Conservation (phyloP, 148 eudicot species). For the Polygonum aviculare region DNA sequence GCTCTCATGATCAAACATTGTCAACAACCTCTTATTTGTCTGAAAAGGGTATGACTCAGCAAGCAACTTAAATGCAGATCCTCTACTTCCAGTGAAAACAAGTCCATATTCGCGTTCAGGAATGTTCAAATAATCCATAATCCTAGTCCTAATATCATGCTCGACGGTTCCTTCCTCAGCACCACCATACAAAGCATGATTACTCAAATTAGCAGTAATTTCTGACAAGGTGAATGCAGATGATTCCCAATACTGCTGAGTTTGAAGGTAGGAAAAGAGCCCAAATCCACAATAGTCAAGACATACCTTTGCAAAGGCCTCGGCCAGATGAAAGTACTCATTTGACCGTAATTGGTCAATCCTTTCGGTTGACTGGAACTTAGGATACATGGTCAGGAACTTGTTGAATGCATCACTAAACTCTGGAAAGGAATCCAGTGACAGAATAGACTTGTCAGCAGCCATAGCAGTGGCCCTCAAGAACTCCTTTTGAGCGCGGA, state of each 20-base stretch:
- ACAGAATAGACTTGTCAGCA: conserved; percentile 4
- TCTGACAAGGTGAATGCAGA: conserved; percentile 18
- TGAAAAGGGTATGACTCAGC: conserved; percentile 22
- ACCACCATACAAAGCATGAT: conserved; percentile 20
- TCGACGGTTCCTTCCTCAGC: conserved; percentile 18
- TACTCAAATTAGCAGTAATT: conserved; percentile 21
- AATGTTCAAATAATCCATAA: conserved; percentile 21
- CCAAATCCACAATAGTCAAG: conserved; percentile 26
- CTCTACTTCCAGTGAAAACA: conserved; percentile 21
- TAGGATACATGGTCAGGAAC: conserved; percentile 24
- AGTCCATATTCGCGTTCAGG: conserved; percentile 20
- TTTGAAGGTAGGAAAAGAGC: conserved; percentile 19
- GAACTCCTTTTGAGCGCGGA: conserved; percentile 20
- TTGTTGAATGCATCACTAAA: conserved; percentile 14
- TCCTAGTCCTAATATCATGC: conserved; percentile 20
- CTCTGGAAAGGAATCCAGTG: conserved; percentile 11
- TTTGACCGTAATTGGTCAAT: conserved; percentile 18
- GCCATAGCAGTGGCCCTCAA: conserved; percentile 16
- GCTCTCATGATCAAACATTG: conserved; percentile 24
- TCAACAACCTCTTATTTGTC: conserved; percentile 17
- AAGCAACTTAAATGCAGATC: conserved; percentile 21
- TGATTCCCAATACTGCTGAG: conserved; percentile 14
- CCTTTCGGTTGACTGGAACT: conserved; percentile 17
- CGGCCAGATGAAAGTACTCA: conserved; percentile 15
- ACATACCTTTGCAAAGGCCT: conserved; percentile 15